A percentile compares a stretch with the other conserved stretches of the same genome.
Conservation (phyloP, 163 green algal genomes). For the Scenedesmus sp. region DNA sequence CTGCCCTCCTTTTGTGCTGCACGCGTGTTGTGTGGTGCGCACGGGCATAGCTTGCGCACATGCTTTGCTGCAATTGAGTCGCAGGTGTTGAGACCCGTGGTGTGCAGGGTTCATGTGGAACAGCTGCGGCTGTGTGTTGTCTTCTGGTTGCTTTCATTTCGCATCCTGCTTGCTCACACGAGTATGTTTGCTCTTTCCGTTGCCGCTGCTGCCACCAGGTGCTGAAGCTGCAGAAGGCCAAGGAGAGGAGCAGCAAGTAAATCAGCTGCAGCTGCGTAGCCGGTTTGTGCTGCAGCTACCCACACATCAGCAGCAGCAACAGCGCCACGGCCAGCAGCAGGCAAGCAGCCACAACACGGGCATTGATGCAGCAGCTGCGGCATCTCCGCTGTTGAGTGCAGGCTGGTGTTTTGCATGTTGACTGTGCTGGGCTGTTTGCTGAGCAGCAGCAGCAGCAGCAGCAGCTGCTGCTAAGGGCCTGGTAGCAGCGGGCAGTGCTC, state of each 20-base stretch:
- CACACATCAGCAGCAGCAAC: not conserved
- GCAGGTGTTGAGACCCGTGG: too few species aligned
- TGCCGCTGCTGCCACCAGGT: constrained; percentile 42
- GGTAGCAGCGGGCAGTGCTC: not conserved
- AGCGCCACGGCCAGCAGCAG: constrained; percentile 2
- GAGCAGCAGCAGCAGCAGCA: not conserved
- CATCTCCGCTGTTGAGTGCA: not conserved
- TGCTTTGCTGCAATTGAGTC: not conserved
- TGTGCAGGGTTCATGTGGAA: too few species aligned
- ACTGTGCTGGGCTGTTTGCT: not conserved
- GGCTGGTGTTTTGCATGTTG: not conserved
- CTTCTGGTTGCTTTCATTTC: too few species aligned
- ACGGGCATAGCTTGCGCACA: not conserved
- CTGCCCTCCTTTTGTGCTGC: not conserved
- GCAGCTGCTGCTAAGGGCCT: not conserved
- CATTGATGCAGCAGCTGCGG: not conserved
- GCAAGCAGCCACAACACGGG: not conserved
- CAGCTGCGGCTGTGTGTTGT: too few species aligned
- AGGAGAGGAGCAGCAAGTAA: constrained; percentile 52
- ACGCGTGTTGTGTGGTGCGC: not conserved
- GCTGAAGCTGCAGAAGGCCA: constrained; percentile 58
- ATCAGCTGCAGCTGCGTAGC: not conserved
- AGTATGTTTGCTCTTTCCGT: too few species aligned
- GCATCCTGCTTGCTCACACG: not conserved
- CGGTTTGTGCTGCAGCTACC: not conserved